Base-by-base conservation (phyloP, 2,329 filamentous ascomycete species). In the Xylaria sp. region DNA sequence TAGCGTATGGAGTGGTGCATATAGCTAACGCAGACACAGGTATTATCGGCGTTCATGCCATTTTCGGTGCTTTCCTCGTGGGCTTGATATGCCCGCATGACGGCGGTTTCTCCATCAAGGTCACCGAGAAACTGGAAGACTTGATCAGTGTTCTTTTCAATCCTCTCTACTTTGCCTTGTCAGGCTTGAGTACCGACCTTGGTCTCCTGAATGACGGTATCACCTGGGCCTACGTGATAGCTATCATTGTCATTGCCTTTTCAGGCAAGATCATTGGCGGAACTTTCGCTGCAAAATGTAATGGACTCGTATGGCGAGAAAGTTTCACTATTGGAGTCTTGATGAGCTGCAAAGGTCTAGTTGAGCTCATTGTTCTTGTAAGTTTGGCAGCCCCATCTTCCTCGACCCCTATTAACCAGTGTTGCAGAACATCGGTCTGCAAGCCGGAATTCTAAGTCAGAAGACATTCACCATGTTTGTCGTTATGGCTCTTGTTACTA, bases 281-380 rank as follows among this genome's bases (percentile, higher is more conserved):
- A 16, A 87, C 91, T 0, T 60, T 95, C 1, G 91, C 92, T 6
- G 92, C 93, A 0, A 83, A 85, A 42, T 70, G 85, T 2, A 90
- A 85, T 67, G 91, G 89, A 30, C 79, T 97, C 54, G 82, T 95
- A 1, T 97, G 93, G 93, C 84, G 92, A 60, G 93, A 97, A 73
- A 92, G 89, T 59, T 83, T 95, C 37, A 85, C 91, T 1, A 94
- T 97, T 66, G 93, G 93, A 11, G 85, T 88, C 13, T 76, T 97
- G 68, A 97, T 97, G 93, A 96, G 91, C 75, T 97, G 93, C 75
- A 97, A 97, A 74, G 93, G 93, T 68, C 80, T 97, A 8, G 92
- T 97, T 0, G 92, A 97, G 73, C 78, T 97, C 55, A 97, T 97
- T 72, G 92, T 97, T n/a, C 74, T 96, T 73, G 90, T 92, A 79